Base-by-base conservation (phyloP, 179 eudicot genomes). In the Pouteria campechiana region DNA sequence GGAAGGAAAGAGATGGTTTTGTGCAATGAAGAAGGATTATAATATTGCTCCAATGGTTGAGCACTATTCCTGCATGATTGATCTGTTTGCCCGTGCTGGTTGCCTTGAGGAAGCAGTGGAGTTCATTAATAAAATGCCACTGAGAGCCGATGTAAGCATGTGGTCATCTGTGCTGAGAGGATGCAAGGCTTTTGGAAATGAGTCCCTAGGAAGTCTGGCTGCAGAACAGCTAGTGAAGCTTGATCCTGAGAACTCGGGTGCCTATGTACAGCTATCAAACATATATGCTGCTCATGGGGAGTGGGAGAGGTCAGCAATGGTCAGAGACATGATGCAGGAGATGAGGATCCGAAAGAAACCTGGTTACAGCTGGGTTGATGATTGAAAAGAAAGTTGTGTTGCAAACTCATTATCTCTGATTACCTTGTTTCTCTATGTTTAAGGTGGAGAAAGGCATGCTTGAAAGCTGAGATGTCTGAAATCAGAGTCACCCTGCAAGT, bases 31-130 rank as follows among this genome's bases (percentile, higher is more conserved):
- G 44, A 44, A 56, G 5, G 51, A 66, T n/a, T 77, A 86, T 52
- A 44, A 63, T 21, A 55, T 86, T 32, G 58, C 59, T 31, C 96
- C 88, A 3, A 65, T 68, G 37, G 70, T 72, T 37, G 96, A 81
- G 58, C 98, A 90, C 37, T 90, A 78, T 53, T 68, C 93, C 27
- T 90, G 96, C 66, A 79, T 90, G 90, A 55, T 90, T 28, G 95
- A 86, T 75, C 90, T 90, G 49, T 67, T 74, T 48, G 70, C 93
- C n/a, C 55, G 94, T 27, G 81, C 72, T 13, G 98, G 95, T 52
- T 62, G 57, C 46, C 66, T 90, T 14, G 68, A 67, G 31, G 76
- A 76, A 57, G 96, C 96, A 9, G 54, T 63, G 40, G 33, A 47
- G 37, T 50, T 90, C 25, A 65, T 82, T 28, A 50, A 53, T n/a